Conservation (phyloP, 805 yeast genomes). For the Sugiyamaella qingdaonensis region DNA sequence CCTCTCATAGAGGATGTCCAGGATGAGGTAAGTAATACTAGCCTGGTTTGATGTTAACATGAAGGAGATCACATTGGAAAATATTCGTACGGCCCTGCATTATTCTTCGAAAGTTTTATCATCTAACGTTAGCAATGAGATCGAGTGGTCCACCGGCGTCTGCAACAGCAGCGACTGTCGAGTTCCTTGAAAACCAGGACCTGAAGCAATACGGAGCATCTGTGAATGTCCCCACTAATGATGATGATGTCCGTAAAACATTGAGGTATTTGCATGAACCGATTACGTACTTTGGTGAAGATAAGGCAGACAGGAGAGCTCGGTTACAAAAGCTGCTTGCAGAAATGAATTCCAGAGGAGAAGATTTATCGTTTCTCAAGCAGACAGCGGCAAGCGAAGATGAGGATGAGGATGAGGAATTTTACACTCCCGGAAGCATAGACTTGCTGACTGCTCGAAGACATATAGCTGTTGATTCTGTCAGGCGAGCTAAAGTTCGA, state of each 20-base stretch:
- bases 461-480: conserved; percentile 49
- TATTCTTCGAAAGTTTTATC: neutral
- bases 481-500: conserved; percentile 44
- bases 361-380: conserved; percentile 18
- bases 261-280: conserved; percentile 56
- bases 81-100: conserved; percentile 10
- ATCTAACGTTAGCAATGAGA: conserved; percentile 7
- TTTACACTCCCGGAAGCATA: conserved; percentile 72
- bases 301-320: conserved; percentile 53
- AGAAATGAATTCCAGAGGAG: conserved; percentile 25
- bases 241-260: conserved; percentile 52
- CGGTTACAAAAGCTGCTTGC: conserved; percentile 48
- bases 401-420: conserved; percentile 57
- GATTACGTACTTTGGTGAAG: conserved; percentile 55
- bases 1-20: conserved; percentile 13
- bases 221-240: conserved; percentile 56
- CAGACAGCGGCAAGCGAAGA: conserved; percentile 19
- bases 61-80: conserved; percentile 9
- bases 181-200: conserved; percentile 13
- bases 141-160: conserved; percentile 1
- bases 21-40: conserved; percentile 11
- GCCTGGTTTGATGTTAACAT: neutral
- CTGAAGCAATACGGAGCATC: conserved; percentile 10
- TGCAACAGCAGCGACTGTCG: conserved; percentile 13
- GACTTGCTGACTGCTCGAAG: conserved; percentile 51